phyloP scores from a whole-genome alignment of 768 basidiomycete genomes.

The Boletus bicolor region DNA sequence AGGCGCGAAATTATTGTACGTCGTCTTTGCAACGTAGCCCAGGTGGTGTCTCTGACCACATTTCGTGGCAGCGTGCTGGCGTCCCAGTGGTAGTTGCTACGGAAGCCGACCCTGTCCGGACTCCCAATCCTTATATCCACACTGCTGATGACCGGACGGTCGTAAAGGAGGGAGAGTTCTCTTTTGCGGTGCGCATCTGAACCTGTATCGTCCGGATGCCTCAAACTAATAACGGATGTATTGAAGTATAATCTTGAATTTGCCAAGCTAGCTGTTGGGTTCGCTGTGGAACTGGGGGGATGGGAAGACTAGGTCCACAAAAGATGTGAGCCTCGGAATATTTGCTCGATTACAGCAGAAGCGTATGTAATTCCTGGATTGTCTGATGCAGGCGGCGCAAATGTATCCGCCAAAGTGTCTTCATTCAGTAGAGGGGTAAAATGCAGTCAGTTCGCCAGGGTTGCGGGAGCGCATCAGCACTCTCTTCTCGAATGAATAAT shows the following conservation, averaged over 20 bases:
- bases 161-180: slow-evolving; percentile 39
- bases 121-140: slow-evolving; percentile 44
- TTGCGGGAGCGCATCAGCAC: not conserved
- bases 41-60: slow-evolving; percentile 45
- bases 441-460: not conserved
- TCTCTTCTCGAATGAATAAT: not conserved
- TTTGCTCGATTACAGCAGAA: not conserved
- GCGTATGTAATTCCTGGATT: too few relatives aligned
- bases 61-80: slow-evolving; percentile 44
- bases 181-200: slow-evolving; percentile 28
- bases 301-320: slow-evolving; percentile 11
- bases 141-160: slow-evolving; percentile 25
- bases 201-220: too few relatives aligned
- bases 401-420: not conserved
- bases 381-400: not conserved
- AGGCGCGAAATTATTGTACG: slow-evolving; percentile 32
- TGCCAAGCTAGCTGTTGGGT: slow-evolving; percentile 56
- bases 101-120: slow-evolving; percentile 40
- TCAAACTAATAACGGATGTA: not conserved
- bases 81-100: slow-evolving; percentile 42
- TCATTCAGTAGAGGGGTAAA: not conserved
- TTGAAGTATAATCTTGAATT: slow-evolving; percentile 52
- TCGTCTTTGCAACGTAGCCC: slow-evolving; percentile 12
- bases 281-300: slow-evolving; percentile 48
- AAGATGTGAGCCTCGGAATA: not conserved